phyloP scores from a whole-genome alignment of 2,329 filamentous ascomycete species.

The Didymella pomorum region DNA sequence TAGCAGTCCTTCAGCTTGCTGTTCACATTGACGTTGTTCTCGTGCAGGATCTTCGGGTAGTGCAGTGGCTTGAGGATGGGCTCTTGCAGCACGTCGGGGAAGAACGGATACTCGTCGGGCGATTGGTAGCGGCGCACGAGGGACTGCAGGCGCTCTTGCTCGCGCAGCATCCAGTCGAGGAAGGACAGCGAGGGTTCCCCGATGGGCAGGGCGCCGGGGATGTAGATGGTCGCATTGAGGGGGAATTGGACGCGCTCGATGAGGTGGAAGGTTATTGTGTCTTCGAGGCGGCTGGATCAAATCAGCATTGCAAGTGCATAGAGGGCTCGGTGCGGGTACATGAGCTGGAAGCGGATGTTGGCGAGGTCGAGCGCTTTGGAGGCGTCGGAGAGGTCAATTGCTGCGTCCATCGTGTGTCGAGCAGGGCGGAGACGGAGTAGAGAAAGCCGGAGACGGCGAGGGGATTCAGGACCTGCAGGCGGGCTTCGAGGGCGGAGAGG shows the following conservation, averaged over 20 bases:
- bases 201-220: slow-evolving; percentile 78
- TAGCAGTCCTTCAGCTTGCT: slow-evolving; percentile 86
- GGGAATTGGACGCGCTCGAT: slow-evolving; percentile 99
- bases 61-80: slow-evolving; percentile 87
- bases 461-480: neutral
- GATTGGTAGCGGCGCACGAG: slow-evolving; percentile 93
- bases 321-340: slow-evolving; percentile 67
- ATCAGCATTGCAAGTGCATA: too few relatives aligned
- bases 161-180: slow-evolving; percentile 90
- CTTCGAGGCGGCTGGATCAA: slow-evolving; percentile 91
- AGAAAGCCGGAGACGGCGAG: neutral
- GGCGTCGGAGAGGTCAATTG: slow-evolving; percentile 86
- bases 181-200: slow-evolving; percentile 78
- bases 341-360: slow-evolving; percentile 92
- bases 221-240: slow-evolving; percentile 87
- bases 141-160: slow-evolving; percentile 91
- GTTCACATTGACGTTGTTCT: slow-evolving; percentile 92
- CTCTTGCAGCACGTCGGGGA: slow-evolving; percentile 77
- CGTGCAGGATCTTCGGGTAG: slow-evolving; percentile 87
- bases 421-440: neutral
- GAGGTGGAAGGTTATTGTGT: slow-evolving; percentile 95
- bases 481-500: neutral
- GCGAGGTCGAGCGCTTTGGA: slow-evolving; percentile 85
- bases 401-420: slow-evolving; percentile 75
- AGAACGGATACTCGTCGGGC: slow-evolving; percentile 98